Evolutionary conservation across 2,329 filamentous ascomycete species (phyloP).

Genomic region (Aspergillus chevalieri): DNA sequence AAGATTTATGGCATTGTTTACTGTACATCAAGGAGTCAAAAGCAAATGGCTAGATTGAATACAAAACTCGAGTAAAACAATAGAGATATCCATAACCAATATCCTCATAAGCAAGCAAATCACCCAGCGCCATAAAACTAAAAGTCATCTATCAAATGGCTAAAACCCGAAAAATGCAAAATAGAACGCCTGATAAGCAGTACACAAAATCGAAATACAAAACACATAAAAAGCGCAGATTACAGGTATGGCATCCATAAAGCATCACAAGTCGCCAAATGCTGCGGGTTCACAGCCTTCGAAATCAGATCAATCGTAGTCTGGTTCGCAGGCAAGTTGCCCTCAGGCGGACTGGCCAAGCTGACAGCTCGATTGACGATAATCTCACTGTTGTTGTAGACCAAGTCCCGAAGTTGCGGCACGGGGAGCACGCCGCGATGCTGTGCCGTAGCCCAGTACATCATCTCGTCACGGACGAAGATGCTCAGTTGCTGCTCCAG

Average conservation of each 20-base stretch:
- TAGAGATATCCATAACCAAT: neutral
- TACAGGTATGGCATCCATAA: slow-evolving; percentile 96
- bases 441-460: slow-evolving; percentile 85
- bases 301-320: slow-evolving; percentile 92
- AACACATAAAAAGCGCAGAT: slow-evolving; percentile 6
- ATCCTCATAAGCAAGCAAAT: neutral
- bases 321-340: slow-evolving; percentile 85
- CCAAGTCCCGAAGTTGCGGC: slow-evolving; percentile 67
- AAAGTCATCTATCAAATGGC: neutral
- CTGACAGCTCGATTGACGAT: slow-evolving; percentile 87
- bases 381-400: slow-evolving; percentile 79
- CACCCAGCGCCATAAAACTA: neutral
- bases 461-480: slow-evolving; percentile 96
- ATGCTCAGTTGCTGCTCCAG: slow-evolving; percentile 92
- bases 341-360: slow-evolving; percentile 69
- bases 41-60: slow-evolving; percentile 6
- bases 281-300: slow-evolving; percentile 87
- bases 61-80: neutral
- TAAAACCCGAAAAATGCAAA: slow-evolving; percentile 10
- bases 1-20: neutral
- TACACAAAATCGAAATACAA: slow-evolving; percentile 6
- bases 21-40: slow-evolving; percentile 9
- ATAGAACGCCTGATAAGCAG: slow-evolving; percentile 2
- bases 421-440: slow-evolving; percentile 62
- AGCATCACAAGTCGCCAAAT: slow-evolving; percentile 80